Percentiles rank a stretch among this genome's conserved stretches.
These are phyloP conservation scores for Colletotrichum higginsianum DNA, from an alignment of 2,329 filamentous ascomycete species.

Conservation along the genomic window DNA sequence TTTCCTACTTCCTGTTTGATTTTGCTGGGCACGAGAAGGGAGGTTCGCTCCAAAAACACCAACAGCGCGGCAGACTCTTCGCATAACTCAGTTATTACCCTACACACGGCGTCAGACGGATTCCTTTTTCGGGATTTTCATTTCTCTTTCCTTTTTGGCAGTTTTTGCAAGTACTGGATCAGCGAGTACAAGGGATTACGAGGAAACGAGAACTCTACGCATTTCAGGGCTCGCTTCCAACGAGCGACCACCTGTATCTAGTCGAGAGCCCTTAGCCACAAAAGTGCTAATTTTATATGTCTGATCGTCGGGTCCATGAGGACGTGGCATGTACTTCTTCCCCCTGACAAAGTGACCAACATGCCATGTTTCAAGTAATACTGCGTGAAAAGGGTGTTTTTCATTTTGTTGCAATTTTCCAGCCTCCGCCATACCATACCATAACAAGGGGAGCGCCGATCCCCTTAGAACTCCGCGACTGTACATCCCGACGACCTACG, in stretches of 20 bases:
- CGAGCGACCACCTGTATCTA: conserved; percentile 25
- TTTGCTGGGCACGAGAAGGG: conserved; percentile 15
- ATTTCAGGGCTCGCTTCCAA: conserved; percentile 21
- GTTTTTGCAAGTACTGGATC: conserved; percentile 15
- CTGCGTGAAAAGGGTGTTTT: not conserved
- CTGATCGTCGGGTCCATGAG: not conserved
- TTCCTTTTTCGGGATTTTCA: not conserved
- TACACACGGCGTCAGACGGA: conserved; percentile 26
- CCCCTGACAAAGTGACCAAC: too few relatives aligned
- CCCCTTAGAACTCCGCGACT: conserved; percentile 3
- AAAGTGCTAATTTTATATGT: conserved; percentile 29
- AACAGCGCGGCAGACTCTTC: not conserved
- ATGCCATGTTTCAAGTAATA: not conserved
- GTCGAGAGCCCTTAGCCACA: conserved; percentile 18
- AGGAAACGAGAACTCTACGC: conserved; percentile 36
- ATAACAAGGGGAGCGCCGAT: conserved; percentile 1
- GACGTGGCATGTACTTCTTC: not conserved
- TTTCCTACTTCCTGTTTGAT: not conserved
- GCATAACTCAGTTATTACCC: conserved; percentile 36
- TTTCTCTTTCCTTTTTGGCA: conserved; percentile 15
- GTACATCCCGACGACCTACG: conserved; percentile 1
- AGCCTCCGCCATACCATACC: conserved; percentile 1
- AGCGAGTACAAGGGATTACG: conserved; percentile 35
- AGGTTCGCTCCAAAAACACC: conserved; percentile 6
- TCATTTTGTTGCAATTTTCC: not conserved